Percentiles rank a stretch among this genome's conserved stretches.
These are phyloP conservation scores for Exserohilum rostratum DNA, from an alignment of 2,329 filamentous ascomycete species.

Conservation along the genomic window DNA sequence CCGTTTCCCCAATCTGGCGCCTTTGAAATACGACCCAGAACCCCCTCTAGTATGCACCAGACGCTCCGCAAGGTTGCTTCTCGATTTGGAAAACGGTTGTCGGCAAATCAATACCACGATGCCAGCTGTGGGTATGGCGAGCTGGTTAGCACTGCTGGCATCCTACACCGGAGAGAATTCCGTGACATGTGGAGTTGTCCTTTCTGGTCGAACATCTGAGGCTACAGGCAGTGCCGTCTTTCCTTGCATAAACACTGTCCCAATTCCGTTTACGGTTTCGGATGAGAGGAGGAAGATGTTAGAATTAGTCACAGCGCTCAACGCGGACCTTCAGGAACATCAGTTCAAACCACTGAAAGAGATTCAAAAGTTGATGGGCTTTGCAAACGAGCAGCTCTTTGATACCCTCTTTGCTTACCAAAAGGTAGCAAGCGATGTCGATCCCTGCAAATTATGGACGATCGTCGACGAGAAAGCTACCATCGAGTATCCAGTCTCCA, in stretches of 20 bases:
- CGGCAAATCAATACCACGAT: slow-evolving; percentile 68
- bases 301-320: slow-evolving; percentile 67
- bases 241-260: slow-evolving; percentile 82
- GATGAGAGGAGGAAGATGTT: slow-evolving; percentile 65
- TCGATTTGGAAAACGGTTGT: slow-evolving; percentile 62
- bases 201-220: slow-evolving; percentile 73
- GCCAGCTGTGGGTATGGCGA: slow-evolving; percentile 75
- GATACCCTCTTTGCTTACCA: slow-evolving; percentile 89
- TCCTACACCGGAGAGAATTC: slow-evolving; percentile 76
- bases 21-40: slow-evolving; percentile 55
- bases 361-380: slow-evolving; percentile 74
- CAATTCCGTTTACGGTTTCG: slow-evolving; percentile 66
- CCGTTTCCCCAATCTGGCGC: slow-evolving; percentile 77
- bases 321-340: slow-evolving; percentile 68
- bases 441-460: slow-evolving; percentile 59
- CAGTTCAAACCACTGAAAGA: slow-evolving; percentile 74
- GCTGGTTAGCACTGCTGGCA: slow-evolving; percentile 77
- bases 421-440: slow-evolving; percentile 53
- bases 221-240: slow-evolving; percentile 67
- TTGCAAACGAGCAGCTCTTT: slow-evolving; percentile 71
- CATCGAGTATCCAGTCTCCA: slow-evolving; percentile 78
- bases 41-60: slow-evolving; percentile 47
- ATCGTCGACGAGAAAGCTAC: slow-evolving; percentile 69
- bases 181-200: slow-evolving; percentile 79
- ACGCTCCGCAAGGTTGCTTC: slow-evolving; percentile 50